Evolutionary conservation across 2,329 filamentous ascomycete species (phyloP).

Genomic region (Talaromyces sp.): DNA sequence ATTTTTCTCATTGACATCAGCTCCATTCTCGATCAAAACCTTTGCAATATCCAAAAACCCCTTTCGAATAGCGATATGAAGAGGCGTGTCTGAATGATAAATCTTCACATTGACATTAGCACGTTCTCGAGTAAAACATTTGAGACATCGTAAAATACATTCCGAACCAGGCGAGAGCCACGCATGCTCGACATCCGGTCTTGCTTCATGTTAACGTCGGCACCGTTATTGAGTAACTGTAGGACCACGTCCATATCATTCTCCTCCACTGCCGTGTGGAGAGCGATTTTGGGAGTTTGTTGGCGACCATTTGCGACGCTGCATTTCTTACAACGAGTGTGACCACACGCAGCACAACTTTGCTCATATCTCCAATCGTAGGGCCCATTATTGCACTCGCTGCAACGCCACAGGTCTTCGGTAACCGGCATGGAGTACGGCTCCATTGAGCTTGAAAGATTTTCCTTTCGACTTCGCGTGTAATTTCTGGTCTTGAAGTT

Average conservation of each 20-base stretch:
- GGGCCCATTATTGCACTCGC: not conserved
- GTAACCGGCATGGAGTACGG: not conserved
- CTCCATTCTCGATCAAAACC: too few relatives aligned
- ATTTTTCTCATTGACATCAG: too few relatives aligned
- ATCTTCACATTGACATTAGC: too few relatives aligned
- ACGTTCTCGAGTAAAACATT: too few relatives aligned
- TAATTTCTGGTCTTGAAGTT: not conserved
- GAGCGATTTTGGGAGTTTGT: not conserved
- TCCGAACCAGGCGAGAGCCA: rapidly evolving
- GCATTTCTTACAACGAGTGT: not conserved
- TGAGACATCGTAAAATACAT: too few relatives aligned
- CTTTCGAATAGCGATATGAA: too few relatives aligned
- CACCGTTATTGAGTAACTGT: not conserved
- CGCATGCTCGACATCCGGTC: too few relatives aligned
- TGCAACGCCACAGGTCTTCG: not conserved
- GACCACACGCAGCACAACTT: not conserved
- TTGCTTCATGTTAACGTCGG: not conserved
- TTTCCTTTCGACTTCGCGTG: not conserved
- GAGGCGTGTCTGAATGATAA: too few relatives aligned
- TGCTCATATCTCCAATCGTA: not conserved
- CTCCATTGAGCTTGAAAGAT: not conserved
- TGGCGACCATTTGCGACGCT: not conserved
- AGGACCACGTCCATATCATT: not conserved
- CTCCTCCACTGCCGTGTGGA: not conserved
- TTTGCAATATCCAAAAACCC: too few relatives aligned